Conservation (phyloP, 331 rosid genomes). For the Quercus tomentella region DNA sequence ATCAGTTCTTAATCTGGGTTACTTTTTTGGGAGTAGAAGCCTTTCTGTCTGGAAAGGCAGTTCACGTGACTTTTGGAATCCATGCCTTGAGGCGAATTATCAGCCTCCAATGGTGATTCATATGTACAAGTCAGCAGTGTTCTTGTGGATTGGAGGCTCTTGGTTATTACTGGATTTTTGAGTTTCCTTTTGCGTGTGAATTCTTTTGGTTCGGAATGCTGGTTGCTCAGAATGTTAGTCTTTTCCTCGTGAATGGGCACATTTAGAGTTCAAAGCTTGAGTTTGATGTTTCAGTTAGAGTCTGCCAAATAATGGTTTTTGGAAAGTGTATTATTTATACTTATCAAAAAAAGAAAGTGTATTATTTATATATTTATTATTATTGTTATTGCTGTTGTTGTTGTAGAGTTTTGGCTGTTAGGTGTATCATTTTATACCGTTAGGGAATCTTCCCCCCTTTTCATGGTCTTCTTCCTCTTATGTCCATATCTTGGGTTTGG, state of each 20-base stretch:
- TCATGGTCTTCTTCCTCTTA: not conserved
- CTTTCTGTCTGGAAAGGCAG: not conserved
- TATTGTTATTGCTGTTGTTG: not conserved
- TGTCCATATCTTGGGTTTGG: not conserved
- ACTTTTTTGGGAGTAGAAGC: not conserved
- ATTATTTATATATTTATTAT: not conserved
- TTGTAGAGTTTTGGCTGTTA: not conserved
- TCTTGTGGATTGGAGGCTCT: not conserved
- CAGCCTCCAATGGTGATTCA: not conserved
- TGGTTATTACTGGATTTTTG: not conserved
- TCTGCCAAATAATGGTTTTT: not conserved
- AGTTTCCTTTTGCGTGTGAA: not conserved
- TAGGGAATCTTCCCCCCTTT: not conserved
- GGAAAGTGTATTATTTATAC: not conserved
- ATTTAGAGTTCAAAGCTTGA: not conserved
- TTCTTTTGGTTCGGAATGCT: not conserved
- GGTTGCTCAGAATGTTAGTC: not conserved
- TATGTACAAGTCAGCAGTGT: not conserved
- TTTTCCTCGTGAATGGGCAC: not conserved
- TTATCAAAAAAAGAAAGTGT: not conserved
- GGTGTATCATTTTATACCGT: not conserved
- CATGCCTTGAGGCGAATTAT: not conserved
- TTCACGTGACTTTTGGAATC: not conserved
- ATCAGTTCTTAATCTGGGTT: not conserved
- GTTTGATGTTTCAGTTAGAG: not conserved